Percentiles rank a stretch among this genome's conserved stretches.
Evolutionary conservation across 257 asterid genomes (phyloP).

Genomic region (Osmanthus fragrans): DNA sequence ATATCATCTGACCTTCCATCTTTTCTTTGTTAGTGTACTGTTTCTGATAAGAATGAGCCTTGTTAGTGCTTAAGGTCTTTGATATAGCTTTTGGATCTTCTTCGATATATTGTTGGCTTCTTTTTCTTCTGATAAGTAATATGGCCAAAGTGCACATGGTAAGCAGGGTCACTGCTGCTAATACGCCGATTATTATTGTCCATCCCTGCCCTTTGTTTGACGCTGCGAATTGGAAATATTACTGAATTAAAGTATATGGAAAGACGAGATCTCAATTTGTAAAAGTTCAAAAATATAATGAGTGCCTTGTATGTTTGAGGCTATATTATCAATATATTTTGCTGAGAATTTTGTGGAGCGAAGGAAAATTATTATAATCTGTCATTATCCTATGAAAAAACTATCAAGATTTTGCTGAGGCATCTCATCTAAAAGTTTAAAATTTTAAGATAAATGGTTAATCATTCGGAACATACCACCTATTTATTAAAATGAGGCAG

Average conservation of each 20-base stretch:
- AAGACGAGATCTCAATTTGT: not conserved
- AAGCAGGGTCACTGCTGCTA: slow-evolving; percentile 53
- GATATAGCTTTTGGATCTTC: slow-evolving; percentile 44
- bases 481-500: no score
- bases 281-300: no score
- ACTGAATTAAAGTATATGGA: not conserved
- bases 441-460: not conserved
- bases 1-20: slow-evolving; percentile 48
- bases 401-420: not conserved
- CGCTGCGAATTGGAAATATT: slow-evolving; percentile 13
- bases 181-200: slow-evolving; percentile 43
- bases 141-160: slow-evolving; percentile 51
- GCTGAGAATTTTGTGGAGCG: no score
- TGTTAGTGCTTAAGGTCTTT: slow-evolving; percentile 38
- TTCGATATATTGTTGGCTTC: slow-evolving; percentile 19
- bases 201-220: slow-evolving; percentile 40
- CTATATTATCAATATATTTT: no score
- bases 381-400: no score
- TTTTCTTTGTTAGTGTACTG: slow-evolving; percentile 34
- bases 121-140: slow-evolving; percentile 45
- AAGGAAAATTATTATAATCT: no score
- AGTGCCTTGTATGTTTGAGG: not conserved
- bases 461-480: not conserved
- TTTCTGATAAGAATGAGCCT: slow-evolving; percentile 44
- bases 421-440: not conserved